phyloP scores from a whole-genome alignment of 345 rosid genomes.

The Xanthoceras sorbifolium region DNA sequence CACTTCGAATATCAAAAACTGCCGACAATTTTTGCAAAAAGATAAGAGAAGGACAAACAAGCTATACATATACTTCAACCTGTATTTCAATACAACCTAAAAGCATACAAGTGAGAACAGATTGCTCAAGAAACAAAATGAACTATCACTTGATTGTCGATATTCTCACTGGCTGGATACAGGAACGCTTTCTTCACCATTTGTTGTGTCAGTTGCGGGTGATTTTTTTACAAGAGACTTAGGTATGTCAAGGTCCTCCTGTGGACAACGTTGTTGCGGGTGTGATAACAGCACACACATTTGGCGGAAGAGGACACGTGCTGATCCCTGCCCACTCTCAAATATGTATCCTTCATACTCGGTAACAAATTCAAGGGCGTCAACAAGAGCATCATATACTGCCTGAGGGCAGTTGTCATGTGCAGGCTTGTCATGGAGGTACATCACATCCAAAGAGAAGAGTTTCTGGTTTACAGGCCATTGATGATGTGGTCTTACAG shows the following conservation, averaged over 20 bases:
- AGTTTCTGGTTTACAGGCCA: constrained; percentile 76
- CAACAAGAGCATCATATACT: constrained; percentile 76
- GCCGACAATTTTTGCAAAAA: constrained; percentile 1
- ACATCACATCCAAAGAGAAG: constrained; percentile 90
- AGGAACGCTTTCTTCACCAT: constrained; percentile 46
- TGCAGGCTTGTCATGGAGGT: constrained; percentile 89
- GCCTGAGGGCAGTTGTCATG: constrained; percentile 90
- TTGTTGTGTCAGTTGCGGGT: constrained; percentile 46
- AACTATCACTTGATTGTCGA: neutral
- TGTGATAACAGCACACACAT: constrained; percentile 71
- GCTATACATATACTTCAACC: neutral
- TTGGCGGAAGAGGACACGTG: constrained; percentile 62
- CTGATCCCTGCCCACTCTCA: constrained; percentile 79
- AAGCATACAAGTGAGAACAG: constrained; percentile 4
- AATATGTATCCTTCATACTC: constrained; percentile 84
- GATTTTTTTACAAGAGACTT: constrained; percentile 69
- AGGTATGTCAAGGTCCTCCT: constrained; percentile 76
- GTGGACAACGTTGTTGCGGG: constrained; percentile 86
- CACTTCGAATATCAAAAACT: neutral
- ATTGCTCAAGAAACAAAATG: neutral
- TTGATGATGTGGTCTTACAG: constrained; percentile 63
- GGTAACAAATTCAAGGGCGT: constrained; percentile 73
- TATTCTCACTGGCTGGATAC: constrained; percentile 52
- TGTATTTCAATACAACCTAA: neutral
- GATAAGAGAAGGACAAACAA: neutral